These are phyloP conservation scores for Orychophragmus violaceus DNA, from an alignment of 345 rosid species.

Conservation along the genomic window DNA sequence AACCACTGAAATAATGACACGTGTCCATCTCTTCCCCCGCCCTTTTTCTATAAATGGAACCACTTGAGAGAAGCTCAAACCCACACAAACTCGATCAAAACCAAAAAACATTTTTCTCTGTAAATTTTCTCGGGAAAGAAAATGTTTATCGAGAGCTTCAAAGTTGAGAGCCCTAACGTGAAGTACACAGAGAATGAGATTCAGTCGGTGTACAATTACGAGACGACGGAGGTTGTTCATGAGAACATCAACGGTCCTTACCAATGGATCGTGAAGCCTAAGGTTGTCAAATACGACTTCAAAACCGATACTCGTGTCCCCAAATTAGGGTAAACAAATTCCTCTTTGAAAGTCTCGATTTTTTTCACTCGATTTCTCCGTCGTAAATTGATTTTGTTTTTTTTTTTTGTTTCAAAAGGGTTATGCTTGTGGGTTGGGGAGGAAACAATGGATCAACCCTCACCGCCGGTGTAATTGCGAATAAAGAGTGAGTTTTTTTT, in stretches of 20 bases:
- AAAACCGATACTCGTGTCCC: slow-evolving; percentile 72
- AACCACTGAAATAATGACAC: background rate
- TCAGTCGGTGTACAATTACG: no score
- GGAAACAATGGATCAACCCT: slow-evolving; percentile 93
- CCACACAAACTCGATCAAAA: background rate
- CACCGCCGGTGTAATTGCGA: slow-evolving; percentile 83
- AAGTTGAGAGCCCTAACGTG: slow-evolving; percentile 87
- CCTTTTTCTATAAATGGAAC: background rate
- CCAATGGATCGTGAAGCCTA: slow-evolving; percentile 87
- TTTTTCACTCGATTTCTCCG: background rate
- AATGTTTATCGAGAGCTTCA: slow-evolving; percentile 81
- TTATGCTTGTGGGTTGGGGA: slow-evolving; percentile 99
- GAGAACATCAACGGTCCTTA: slow-evolving; percentile 73
- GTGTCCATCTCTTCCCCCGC: background rate
- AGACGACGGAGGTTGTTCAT: slow-evolving; percentile 88
- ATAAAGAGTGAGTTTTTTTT: slow-evolving; percentile 62
- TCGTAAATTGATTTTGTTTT: background rate
- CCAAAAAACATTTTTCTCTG: background rate
- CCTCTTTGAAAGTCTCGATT: background rate
- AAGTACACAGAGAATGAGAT: no score
- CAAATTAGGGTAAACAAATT: slow-evolving; percentile 52
- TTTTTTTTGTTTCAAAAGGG: slow-evolving; percentile 34
- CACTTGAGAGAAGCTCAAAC: background rate
- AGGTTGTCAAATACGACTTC: slow-evolving; percentile 79
- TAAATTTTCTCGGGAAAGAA: background rate